Conservation (phyloP, 192 early-diverging fungal species). For the Umbelopsis sp. region DNA sequence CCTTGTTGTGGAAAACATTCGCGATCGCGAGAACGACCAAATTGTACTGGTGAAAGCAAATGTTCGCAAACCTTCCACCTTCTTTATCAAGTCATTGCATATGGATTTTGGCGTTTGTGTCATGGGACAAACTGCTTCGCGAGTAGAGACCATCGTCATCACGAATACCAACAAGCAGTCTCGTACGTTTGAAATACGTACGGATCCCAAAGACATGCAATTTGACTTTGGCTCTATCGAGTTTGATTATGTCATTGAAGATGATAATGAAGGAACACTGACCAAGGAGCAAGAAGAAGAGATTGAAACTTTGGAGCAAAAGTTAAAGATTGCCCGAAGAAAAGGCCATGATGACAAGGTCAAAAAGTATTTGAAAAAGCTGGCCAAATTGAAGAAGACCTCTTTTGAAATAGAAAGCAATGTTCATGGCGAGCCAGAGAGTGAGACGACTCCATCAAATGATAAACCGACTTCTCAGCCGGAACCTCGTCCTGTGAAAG, state of each 20-base stretch:
- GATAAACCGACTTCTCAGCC: background rate
- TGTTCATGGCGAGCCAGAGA: constrained; percentile 15
- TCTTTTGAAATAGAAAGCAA: constrained; percentile 10
- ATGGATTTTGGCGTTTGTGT: constrained; percentile 80
- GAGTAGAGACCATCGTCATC: constrained; percentile 67
- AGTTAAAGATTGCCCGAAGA: constrained; percentile 92
- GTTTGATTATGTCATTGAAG: constrained; percentile 66
- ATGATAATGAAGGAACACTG: constrained; percentile 57
- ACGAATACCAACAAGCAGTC: constrained; percentile 84
- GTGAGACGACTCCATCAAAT: constrained; percentile 14
- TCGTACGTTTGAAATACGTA: constrained; percentile 75
- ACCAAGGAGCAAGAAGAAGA: constrained; percentile 86
- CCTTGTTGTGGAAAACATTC: constrained; percentile 86
- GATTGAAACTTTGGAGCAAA: constrained; percentile 96
- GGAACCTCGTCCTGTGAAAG: background rate
- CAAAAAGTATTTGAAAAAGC: constrained; percentile 75
- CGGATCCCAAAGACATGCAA: constrained; percentile 71
- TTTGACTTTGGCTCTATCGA: constrained; percentile 60
- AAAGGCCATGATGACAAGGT: constrained; percentile 90
- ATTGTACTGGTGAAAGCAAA: constrained; percentile 85
- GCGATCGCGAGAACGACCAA: constrained; percentile 82
- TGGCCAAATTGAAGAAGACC: constrained; percentile 57
- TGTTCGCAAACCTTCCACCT: constrained; percentile 86
- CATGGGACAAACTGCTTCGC: constrained; percentile 54
- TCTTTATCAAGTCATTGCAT: constrained; percentile 72